Percentiles rank a stretch among this genome's conserved stretches.
Evolutionary conservation across 306 rosid species (phyloP).

Genomic region (Quercus berberidifolia): DNA sequence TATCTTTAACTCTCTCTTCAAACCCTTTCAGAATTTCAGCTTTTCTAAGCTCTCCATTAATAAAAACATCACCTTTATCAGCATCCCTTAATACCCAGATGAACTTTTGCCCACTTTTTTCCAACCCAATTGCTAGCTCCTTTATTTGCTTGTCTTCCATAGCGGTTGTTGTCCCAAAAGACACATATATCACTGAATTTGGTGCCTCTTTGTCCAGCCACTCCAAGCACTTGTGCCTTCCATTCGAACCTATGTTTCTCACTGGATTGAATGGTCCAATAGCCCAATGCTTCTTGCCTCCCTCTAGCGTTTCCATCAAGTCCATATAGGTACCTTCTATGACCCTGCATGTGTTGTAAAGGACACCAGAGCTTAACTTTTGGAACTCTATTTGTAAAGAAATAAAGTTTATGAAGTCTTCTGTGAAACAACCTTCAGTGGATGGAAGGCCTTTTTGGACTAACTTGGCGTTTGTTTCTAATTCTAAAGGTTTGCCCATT

Average conservation of each 20-base stretch:
- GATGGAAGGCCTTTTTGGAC: constrained; percentile 43
- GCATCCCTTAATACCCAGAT: constrained; percentile 72
- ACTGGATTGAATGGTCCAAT: constrained; percentile 65
- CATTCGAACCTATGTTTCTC: constrained; percentile 3
- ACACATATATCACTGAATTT: constrained; percentile 53
- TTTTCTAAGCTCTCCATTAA: not conserved
- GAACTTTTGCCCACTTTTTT: constrained; percentile 49
- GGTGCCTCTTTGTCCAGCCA: constrained; percentile 47
- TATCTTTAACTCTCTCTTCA: constrained; percentile 36
- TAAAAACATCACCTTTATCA: constrained; percentile 49
- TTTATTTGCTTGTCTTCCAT: constrained; percentile 46
- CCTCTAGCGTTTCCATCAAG: constrained; percentile 23
- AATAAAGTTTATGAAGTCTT: constrained; percentile 35
- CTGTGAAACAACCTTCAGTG: constrained; percentile 46
- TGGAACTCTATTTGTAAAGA: constrained; percentile 30
- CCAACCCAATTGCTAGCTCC: constrained; percentile 68
- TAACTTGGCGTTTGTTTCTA: not conserved
- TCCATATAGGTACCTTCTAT: constrained; percentile 51
- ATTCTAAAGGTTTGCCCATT: constrained; percentile 7
- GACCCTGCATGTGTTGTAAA: constrained; percentile 46
- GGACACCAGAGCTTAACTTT: constrained; percentile 30
- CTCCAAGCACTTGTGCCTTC: constrained; percentile 27
- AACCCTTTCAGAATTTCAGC: constrained; percentile 47
- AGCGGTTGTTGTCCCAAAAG: constrained; percentile 66
- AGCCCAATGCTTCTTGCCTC: constrained; percentile 49